Percentiles rank a stretch among this genome's conserved stretches.
phyloP scores from a whole-genome alignment of 1,139 yeast genomes.

The Saccharomycopsis crataegensis region DNA sequence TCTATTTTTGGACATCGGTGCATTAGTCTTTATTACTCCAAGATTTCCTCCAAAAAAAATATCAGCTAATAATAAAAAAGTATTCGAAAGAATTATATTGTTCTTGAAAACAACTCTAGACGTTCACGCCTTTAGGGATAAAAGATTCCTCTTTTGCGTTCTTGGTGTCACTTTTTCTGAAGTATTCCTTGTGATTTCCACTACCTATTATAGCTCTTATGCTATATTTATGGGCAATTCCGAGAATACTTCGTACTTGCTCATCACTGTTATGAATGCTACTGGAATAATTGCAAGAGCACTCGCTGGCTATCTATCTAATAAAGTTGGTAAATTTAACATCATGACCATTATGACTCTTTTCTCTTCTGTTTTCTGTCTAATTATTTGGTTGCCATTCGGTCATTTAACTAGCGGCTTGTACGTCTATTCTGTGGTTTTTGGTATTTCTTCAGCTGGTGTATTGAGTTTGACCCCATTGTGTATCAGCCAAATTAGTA shows the following conservation, averaged over 20 bases:
- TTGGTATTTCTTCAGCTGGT: slow-evolving; percentile 48
- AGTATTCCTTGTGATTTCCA: slow-evolving; percentile 43
- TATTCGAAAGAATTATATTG: background rate
- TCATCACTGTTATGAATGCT: slow-evolving; percentile 51
- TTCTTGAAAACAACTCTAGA: slow-evolving; percentile 1
- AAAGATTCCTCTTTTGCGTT: slow-evolving; percentile 34
- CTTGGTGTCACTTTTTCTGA: slow-evolving; percentile 45
- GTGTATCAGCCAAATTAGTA: slow-evolving; percentile 54
- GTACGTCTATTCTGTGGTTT: slow-evolving; percentile 41
- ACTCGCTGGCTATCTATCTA: slow-evolving; percentile 47
- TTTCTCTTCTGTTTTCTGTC: slow-evolving; percentile 35
- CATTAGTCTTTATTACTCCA: slow-evolving; percentile 42
- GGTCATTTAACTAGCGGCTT: slow-evolving; percentile 34
- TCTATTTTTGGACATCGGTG: slow-evolving; percentile 33
- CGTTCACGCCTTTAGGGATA: slow-evolving; percentile 30
- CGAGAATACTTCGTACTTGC: slow-evolving; percentile 41
- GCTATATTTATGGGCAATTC: slow-evolving; percentile 47
- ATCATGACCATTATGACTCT: slow-evolving; percentile 38
- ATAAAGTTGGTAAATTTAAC: slow-evolving; percentile 53
- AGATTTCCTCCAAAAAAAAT: slow-evolving; percentile 29
- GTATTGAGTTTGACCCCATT: slow-evolving; percentile 41
- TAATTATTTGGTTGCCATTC: slow-evolving; percentile 49
- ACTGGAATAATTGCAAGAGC: slow-evolving; percentile 53
- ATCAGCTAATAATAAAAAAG: too few relatives aligned
- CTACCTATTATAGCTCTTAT: slow-evolving; percentile 51